Conservation (phyloP, 78 protist species). For the Diacronema lutheri region DNA sequence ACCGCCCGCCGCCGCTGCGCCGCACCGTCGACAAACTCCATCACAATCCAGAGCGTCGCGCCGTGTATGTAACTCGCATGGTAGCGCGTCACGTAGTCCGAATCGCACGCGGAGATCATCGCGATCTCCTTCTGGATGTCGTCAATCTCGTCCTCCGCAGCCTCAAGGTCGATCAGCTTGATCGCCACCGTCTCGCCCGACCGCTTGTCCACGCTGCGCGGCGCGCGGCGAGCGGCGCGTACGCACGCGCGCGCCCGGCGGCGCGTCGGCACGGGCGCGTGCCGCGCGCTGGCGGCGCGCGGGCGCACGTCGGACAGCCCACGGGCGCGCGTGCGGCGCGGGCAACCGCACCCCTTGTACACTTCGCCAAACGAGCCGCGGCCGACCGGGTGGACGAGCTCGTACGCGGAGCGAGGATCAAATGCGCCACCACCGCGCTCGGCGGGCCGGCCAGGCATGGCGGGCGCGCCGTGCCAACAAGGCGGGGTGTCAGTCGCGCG, state of each 20-base stretch:
- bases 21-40: constrained; percentile 94
- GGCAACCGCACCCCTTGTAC: constrained; percentile 2
- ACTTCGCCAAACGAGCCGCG: constrained; percentile 58
- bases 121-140: constrained; percentile 80
- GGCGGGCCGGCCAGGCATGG: too few species aligned
- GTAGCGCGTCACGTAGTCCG: constrained; percentile 74
- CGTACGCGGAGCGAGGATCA: too few species aligned
- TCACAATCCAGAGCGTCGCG: constrained; percentile 87
- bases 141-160: constrained; percentile 93
- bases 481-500: too few species aligned
- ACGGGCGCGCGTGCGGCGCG: too few species aligned
- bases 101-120: constrained; percentile 73
- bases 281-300: too few species aligned
- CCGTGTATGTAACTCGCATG: constrained; percentile 75
- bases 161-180: constrained; percentile 91
- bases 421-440: too few species aligned
- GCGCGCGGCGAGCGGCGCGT: not conserved
- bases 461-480: too few species aligned
- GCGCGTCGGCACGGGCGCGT: not conserved
- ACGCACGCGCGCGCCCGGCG: too few species aligned
- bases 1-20: too few species aligned
- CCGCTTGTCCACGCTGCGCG: constrained; percentile 54
- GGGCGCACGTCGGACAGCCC: too few species aligned
- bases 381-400: constrained; percentile 35
- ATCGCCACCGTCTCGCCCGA: constrained; percentile 81